Base-by-base conservation (phyloP, 2,329 filamentous ascomycete species). In the Alternaria sp. region DNA sequence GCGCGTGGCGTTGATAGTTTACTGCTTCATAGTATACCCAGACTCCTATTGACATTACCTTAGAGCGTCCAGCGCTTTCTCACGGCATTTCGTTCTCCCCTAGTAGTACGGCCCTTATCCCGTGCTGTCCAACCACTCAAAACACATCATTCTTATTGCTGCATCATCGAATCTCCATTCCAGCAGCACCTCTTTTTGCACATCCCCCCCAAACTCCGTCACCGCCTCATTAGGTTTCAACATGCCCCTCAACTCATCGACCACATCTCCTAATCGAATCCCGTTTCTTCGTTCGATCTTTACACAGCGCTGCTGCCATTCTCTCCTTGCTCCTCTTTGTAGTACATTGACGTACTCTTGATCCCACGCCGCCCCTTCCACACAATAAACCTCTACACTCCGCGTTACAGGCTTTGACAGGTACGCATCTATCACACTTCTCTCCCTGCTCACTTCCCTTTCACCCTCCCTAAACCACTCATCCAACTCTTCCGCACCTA, bases 261-360 rank as follows among this genome's bases (percentile, higher is more conserved):
- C 14, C 10, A 66, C 56, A 45, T 68, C 67, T 2, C 49, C 34
- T 53, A 68, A 51, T 5, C 54, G 57, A 9, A 68, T 62, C 0
- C 63, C 65, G 5, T 22, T 40, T 28, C 65, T 40, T 12, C 65
- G 54, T 54, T 68, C 58, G 3, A 68, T 34, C 5, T 46, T 59
- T 4, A 68, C 56, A 27, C 48, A 63, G 3, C 46, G 51, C 10
- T 51, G 14, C n/a, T 52, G 20, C 27, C 60, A 57, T 25, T 53
- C 48, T 40, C 49, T 54, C 7, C 22, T n/a, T 4, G 27, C 49
- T 10, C 12, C 11, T 45, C 49, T 46, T 18, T 9, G 27, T 14
- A 44, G 44, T 16, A 57, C 53, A 48, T 59, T 65, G 16, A 4
- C 16, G 40, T 57, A 60, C 30, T 18, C 28, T 6, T 18, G 14